Conservation (phyloP, 164 flowering plant species). For the Piper longum region DNA sequence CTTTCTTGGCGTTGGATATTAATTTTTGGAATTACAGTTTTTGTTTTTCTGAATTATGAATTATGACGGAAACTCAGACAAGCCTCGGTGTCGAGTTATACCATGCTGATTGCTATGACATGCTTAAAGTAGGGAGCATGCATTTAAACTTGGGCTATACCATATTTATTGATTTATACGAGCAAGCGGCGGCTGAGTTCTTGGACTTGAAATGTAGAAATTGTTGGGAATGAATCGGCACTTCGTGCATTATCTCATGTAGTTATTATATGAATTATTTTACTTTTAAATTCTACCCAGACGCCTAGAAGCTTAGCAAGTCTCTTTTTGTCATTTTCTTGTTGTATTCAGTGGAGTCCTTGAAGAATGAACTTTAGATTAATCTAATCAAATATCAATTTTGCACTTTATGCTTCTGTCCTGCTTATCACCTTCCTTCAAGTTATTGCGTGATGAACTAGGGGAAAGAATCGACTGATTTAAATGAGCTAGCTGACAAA, state of each 20-base stretch:
- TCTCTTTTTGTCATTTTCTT: too few species aligned
- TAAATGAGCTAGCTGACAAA: conserved; percentile 44
- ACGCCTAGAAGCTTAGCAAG: too few species aligned
- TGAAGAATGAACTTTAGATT: background rate
- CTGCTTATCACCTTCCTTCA: background rate
- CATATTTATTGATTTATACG: too few species aligned
- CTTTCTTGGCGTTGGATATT: background rate
- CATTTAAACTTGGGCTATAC: background rate
- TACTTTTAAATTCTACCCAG: too few species aligned
- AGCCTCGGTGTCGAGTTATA: background rate
- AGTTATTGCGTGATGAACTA: conserved; percentile 5
- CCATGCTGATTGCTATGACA: background rate
- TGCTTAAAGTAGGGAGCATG: background rate
- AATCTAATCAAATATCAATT: too few species aligned
- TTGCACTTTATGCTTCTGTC: background rate
- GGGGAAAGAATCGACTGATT: conserved; percentile 73
- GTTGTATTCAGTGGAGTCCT: too few species aligned
- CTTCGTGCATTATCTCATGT: too few species aligned
- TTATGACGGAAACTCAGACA: background rate
- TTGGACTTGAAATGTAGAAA: too few species aligned
- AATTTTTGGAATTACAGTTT: background rate
- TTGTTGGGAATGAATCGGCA: too few species aligned
- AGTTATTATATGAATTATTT: too few species aligned
- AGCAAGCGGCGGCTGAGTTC: too few species aligned
- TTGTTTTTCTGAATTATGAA: background rate